These are phyloP conservation scores for Tarenaya hassleriana DNA, from an alignment of 345 rosid species.

Conservation along the genomic window DNA sequence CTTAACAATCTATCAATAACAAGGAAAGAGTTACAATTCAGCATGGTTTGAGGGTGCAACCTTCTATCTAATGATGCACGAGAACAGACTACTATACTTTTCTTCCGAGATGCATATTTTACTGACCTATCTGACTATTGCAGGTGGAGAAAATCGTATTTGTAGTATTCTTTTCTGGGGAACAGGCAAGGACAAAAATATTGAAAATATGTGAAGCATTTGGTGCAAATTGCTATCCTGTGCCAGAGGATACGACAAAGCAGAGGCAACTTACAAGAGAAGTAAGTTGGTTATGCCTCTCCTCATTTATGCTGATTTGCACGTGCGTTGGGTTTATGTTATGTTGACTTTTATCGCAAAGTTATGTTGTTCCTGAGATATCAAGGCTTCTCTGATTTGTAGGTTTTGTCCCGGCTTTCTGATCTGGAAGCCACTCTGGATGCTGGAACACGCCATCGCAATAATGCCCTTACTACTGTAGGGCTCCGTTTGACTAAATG, in stretches of 20 bases:
- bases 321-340: constrained; percentile 14
- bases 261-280: constrained; percentile 89
- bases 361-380: constrained; percentile 7
- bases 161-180: constrained; percentile 95
- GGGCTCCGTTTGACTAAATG: constrained; percentile 66
- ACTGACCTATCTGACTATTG: constrained; percentile 15
- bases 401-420: constrained; percentile 85
- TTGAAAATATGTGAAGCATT: constrained; percentile 92
- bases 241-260: constrained; percentile 81
- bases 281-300: constrained; percentile 42
- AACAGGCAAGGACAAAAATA: constrained; percentile 86
- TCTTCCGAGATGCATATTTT: constrained; percentile 14
- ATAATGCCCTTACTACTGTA: constrained; percentile 62
- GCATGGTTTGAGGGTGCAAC: too few species aligned
- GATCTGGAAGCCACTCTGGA: constrained; percentile 89
- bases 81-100: background rate
- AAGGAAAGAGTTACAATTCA: too few species aligned
- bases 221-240: constrained; percentile 94
- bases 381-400: constrained; percentile 24
- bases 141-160: constrained; percentile 86
- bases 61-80: too few species aligned
- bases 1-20: too few species aligned
- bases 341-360: too few species aligned
- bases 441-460: constrained; percentile 80
- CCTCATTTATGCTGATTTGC: constrained; percentile 4